phyloP scores from a whole-genome alignment of 73 alveolate species.

The Uronychia binucleata region DNA sequence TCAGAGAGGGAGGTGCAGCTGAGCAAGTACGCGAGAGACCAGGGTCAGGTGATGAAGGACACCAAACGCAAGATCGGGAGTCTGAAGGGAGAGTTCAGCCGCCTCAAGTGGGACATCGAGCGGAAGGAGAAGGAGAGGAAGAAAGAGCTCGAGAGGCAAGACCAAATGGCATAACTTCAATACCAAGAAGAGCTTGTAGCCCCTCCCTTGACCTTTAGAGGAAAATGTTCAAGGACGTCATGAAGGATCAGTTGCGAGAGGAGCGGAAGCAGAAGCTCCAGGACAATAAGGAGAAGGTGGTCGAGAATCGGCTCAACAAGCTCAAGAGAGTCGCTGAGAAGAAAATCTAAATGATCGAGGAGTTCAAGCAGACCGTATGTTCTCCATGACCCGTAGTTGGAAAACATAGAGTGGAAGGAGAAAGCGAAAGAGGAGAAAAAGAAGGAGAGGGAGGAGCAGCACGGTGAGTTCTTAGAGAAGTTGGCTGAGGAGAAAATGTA shows the following conservation, averaged over 20 bases:
- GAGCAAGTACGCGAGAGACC: neutral
- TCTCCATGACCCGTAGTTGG: neutral
- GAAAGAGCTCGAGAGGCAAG: neutral
- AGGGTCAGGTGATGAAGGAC: neutral
- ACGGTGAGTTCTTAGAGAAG: neutral
- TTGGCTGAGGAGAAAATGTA: neutral
- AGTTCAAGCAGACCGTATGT: neutral
- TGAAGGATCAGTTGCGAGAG: neutral
- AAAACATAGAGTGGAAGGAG: neutral
- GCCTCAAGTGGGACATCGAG: neutral
- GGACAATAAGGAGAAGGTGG: neutral
- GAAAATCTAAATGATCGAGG: neutral
- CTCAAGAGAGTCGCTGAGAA: neutral
- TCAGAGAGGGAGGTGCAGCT: neutral
- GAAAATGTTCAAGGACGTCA: neutral
- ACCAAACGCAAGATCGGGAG: neutral
- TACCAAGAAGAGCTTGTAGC: neutral
- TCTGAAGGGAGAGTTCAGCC: neutral
- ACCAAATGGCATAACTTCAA: neutral
- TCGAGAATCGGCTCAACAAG: neutral
- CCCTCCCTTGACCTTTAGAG: neutral
- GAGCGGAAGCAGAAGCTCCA: neutral
- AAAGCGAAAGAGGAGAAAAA: neutral
- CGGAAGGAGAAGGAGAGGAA: neutral
- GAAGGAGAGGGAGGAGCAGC: neutral